Conservation (phyloP, 2,329 filamentous ascomycete genomes). For the Blastomyces gilchristii region DNA sequence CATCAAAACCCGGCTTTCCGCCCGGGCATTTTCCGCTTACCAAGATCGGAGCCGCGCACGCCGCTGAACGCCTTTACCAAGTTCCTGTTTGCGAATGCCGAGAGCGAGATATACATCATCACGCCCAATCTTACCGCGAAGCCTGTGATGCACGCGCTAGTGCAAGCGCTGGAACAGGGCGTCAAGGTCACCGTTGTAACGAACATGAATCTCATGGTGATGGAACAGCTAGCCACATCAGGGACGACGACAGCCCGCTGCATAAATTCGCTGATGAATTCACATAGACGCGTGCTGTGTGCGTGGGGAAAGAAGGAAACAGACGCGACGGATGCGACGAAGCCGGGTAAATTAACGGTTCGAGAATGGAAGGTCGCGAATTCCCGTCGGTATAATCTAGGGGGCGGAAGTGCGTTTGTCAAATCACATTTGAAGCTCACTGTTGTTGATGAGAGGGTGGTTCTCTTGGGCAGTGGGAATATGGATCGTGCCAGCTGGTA, state of each 20-base stretch:
- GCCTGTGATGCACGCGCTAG: constrained; percentile 52
- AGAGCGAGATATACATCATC: constrained; percentile 54
- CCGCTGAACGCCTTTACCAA: constrained; percentile 59
- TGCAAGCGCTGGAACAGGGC: constrained; percentile 53
- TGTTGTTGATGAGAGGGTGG: constrained; percentile 57
- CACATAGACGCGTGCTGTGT: neutral
- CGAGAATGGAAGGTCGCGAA: neutral
- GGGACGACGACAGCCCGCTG: constrained; percentile 62
- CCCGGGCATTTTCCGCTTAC: constrained; percentile 26
- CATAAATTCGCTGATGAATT: constrained; percentile 34
- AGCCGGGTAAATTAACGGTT: neutral
- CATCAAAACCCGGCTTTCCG: constrained; percentile 59
- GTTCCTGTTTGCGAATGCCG: constrained; percentile 49
- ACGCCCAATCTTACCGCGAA: constrained; percentile 68
- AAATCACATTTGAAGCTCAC: constrained; percentile 68
- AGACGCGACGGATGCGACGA: neutral
- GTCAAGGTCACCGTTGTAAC: constrained; percentile 60
- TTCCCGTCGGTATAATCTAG: neutral
- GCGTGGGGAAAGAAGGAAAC: neutral
- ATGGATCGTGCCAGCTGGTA: constrained; percentile 79
- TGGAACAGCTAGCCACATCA: constrained; percentile 72
- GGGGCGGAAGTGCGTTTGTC: neutral
- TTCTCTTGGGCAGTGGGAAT: constrained; percentile 69
- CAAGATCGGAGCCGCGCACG: constrained; percentile 47
- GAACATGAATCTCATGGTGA: constrained; percentile 58